Evolutionary conservation across 2,329 filamentous ascomycete genomes (phyloP).

Genomic region (Fusarium tricinctum): DNA sequence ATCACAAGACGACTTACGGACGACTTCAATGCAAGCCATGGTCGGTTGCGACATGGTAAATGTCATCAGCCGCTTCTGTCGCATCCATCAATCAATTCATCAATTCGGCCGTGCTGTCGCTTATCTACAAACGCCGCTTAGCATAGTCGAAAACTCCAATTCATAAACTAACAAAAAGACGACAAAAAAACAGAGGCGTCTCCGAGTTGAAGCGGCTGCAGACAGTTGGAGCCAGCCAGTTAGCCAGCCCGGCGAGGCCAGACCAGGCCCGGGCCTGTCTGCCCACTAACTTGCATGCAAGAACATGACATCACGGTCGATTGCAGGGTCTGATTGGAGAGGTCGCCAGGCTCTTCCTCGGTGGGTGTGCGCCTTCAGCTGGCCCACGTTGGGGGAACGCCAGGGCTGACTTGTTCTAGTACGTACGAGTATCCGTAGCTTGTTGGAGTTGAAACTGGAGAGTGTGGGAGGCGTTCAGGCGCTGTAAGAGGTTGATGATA

Average conservation of each 20-base stretch:
- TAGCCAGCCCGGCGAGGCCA: constrained; percentile 24
- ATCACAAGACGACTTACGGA: constrained; percentile 3
- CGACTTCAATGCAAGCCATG: neutral
- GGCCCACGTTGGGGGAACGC: constrained; percentile 38
- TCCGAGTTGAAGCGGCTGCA: constrained; percentile 27
- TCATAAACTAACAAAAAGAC: neutral
- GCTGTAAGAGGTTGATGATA: constrained; percentile 41
- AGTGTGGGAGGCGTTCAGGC: constrained; percentile 23
- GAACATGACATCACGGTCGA: constrained; percentile 42
- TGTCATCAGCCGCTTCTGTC: constrained; percentile 17
- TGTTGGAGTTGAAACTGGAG: constrained; percentile 34
- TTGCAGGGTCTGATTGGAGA: constrained; percentile 32
- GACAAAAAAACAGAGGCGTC: constrained; percentile 20
- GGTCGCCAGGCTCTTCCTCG: constrained; percentile 41
- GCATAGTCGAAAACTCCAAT: constrained; percentile 2
- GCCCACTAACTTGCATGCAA: constrained; percentile 30
- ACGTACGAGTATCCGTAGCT: constrained; percentile 3
- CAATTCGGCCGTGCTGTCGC: constrained; percentile 19
- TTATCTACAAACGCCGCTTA: constrained; percentile 38
- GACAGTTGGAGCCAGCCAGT: constrained; percentile 3
- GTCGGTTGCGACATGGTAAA: constrained; percentile 19
- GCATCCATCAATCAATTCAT: constrained; percentile 16
- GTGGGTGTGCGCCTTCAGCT: constrained; percentile 44
- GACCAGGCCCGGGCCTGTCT: constrained; percentile 7
- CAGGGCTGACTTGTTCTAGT: constrained; percentile 42